Evolutionary conservation across 2,329 filamentous ascomycete species (phyloP), one percentile per base, ranked within the genome.

Genomic region (Diaporthe destruens): DNA sequence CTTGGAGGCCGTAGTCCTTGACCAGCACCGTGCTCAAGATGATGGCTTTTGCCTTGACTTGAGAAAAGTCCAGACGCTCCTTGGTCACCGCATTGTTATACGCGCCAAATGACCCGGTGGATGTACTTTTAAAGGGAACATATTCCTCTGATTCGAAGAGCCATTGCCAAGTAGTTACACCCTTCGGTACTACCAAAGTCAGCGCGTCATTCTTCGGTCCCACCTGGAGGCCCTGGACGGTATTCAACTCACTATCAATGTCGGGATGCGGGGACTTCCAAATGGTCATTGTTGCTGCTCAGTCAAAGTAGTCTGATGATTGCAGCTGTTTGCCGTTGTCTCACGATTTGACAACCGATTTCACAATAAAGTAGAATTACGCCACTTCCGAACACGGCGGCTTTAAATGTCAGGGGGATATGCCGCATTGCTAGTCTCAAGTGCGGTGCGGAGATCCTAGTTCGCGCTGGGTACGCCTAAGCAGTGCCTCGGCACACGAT

Each of bases 151-250:
- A 69, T 18, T 72, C 57, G 36, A 74, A 74, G 5, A 72, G 57
- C 66, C 73, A 74, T 54, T 70, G 51, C 71, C 71, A 74, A 16
- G 69, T 63, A 16, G 73, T 74, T 9, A 71, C 57, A 36, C 67
- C 42, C n/a, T 47, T 71, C 16, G 73, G 71, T 18, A 74, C 72
- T 74, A 7, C 18, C 3, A 12, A 44, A 51, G 20, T 14, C 44
- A 20, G n/a, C 18, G 25, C 20, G 55, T 63, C 47, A 63, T 29
- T 70, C 23, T n/a, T 20, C 29, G 16, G 11, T 39, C 36, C 34
- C 23, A 2, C 9, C 23, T 7, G 14, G 16, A 18, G 36, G 4
- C n/a, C n/a, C n/a, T n/a, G n/a, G n/a, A n/a, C n/a, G 34, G 16
- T 16, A 32, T 51, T 29, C 6, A 25, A 39, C 71, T 70, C 18